Evolutionary conservation across 768 basidiomycete species (phyloP), one percentile per base, ranked within the genome.

Genomic region (Xerocomellus dryophilus): DNA sequence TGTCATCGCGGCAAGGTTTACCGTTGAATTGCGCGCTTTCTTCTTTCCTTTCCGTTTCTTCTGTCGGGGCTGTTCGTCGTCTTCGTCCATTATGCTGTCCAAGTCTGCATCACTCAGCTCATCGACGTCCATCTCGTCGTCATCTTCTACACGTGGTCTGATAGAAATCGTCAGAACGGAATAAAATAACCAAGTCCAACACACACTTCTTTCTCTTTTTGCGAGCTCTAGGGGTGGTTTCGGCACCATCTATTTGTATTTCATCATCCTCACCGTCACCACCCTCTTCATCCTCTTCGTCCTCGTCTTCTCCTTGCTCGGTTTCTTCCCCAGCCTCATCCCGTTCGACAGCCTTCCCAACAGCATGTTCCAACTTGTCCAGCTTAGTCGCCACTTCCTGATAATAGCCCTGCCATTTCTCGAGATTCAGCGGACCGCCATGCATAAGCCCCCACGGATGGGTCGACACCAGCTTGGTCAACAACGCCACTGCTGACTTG

Each of bases 381-480:
- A 98, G 70, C 64, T 95, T 81, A 35, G 73, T 74, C 39, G 74
- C 76, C 17, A 88, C 78, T 14, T 73, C 75, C 17, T 81, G 74
- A 65, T 93, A 94, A 38, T 88, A 76, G 23, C 76, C 76, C 61
- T 91, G 81, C 84, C 89, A 98, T 58, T 86, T 80, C 1, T 77
- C 76, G 9, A 85, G 71, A 48, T 84, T 82, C 47, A 99, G 73
- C 42, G 81, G 78, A 2, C 94, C 96, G 0, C 94, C 96, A 63
- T 95, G 85, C 73, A 88, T 79, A 15, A 83, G 62, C 0, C 86
- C 88, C 68, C 90, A 98, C 4, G 95, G 95, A 72, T 99, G 95
- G 0, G 95, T 98, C 52, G 78, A 54, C 43, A 98, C 71, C 25
- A 98, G 75, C 63, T 83, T 83, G 42, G 82, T 81, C 20, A 98